A percentile compares a stretch with the other conserved stretches of the same genome.
Conservation (phyloP, 2,329 filamentous ascomycete species). For the Emericellopsis atlantica region DNA sequence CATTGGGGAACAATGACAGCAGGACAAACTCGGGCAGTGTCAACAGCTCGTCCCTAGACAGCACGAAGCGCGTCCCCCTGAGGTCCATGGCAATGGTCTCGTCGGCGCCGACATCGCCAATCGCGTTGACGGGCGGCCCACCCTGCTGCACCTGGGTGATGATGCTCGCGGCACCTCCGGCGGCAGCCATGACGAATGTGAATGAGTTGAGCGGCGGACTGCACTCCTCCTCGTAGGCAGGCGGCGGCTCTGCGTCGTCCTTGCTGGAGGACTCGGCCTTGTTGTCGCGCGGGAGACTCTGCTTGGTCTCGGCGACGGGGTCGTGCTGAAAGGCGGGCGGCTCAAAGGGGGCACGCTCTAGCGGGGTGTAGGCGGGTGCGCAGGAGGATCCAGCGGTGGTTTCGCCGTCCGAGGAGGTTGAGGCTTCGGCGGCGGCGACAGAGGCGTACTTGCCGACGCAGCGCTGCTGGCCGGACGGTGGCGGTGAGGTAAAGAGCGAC, state of each 20-base stretch:
- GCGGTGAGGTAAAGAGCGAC: conserved; percentile 36
- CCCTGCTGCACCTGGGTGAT: conserved; percentile 98
- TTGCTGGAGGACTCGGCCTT: conserved; percentile 67
- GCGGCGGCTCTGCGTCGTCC: conserved; percentile 82
- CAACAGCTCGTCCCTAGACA: conserved; percentile 87
- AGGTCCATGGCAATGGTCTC: conserved; percentile 93
- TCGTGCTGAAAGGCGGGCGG: conserved; percentile 25
- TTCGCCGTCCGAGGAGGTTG: too few species aligned
- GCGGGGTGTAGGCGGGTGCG: conserved; percentile 43
- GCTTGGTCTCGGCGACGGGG: conserved; percentile 63
- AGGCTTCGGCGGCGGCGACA: conserved; percentile 11
- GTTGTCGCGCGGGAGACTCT: conserved; percentile 67
- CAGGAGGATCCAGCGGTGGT: conserved; percentile 17
- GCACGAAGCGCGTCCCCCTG: conserved; percentile 81
- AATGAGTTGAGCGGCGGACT: conserved; percentile 86
- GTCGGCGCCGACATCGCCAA: conserved; percentile 79
- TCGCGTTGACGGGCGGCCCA: conserved; percentile 75
- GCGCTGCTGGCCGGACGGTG: conserved; percentile 4
- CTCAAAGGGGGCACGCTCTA: conserved; percentile 10
- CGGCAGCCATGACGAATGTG: conserved; percentile 93
- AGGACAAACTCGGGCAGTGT: conserved; percentile 96
- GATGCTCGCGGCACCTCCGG: conserved; percentile 93
- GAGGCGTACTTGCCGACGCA: background rate
- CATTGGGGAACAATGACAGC: conserved; percentile 94
- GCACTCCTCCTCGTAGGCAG: conserved; percentile 85